These are phyloP conservation scores for Lentinula boryana DNA, from an alignment of 768 basidiomycete genomes.

Conservation along the genomic window DNA sequence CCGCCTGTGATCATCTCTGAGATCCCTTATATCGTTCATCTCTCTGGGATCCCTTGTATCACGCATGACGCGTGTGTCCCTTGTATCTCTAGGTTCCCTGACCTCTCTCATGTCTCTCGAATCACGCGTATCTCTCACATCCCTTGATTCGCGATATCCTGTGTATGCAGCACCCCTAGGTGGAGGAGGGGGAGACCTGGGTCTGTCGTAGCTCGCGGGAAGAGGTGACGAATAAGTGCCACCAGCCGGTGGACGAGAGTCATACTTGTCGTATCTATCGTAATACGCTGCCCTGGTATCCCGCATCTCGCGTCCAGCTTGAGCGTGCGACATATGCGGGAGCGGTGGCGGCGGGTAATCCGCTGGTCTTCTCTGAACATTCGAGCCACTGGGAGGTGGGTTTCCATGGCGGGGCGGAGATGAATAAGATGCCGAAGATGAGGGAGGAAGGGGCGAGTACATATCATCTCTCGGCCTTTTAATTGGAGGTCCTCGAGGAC, in stretches of 20 bases:
- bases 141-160: not conserved
- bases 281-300: not conserved
- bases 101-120: not conserved
- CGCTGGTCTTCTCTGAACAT: not conserved
- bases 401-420: not conserved
- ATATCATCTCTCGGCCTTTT: constrained; percentile 1
- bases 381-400: not conserved
- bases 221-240: not conserved
- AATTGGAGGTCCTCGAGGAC: not conserved
- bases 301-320: not conserved
- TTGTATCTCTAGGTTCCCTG: not conserved
- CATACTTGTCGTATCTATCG: not conserved
- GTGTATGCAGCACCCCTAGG: not conserved
- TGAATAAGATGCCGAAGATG: not conserved
- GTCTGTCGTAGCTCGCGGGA: not conserved
- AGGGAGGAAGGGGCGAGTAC: not conserved
- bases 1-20: not conserved
- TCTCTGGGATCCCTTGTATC: not conserved
- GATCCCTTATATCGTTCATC: not conserved
- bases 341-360: not conserved
- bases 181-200: not conserved
- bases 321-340: not conserved
- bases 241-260: not conserved
- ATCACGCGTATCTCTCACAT: not conserved
- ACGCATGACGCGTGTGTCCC: not conserved